Evolutionary conservation across 495 filamentous ascomycete genomes (phyloP).

Genomic region (Aspergillus panamensis): DNA sequence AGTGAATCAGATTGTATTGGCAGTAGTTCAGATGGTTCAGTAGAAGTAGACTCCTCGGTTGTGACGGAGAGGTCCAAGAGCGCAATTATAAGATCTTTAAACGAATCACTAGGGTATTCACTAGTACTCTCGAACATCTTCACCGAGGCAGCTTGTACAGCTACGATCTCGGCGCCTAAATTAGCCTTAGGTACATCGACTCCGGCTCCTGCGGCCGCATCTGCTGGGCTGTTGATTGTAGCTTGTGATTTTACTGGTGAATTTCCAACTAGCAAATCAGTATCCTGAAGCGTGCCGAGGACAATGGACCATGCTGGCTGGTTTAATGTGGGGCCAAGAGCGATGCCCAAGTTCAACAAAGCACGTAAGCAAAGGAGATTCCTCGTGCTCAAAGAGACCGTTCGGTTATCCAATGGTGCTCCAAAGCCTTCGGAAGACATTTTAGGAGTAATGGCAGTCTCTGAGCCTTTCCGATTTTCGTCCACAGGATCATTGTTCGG

Average conservation of each 20-base stretch:
- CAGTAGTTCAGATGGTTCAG: slow-evolving; percentile 24
- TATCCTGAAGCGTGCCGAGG: slow-evolving; percentile 85
- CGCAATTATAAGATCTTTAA: slow-evolving; percentile 71
- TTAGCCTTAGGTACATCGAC: slow-evolving; percentile 55
- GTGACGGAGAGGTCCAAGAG: slow-evolving; percentile 63
- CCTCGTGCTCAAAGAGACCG: slow-evolving; percentile 68
- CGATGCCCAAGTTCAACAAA: slow-evolving; percentile 89
- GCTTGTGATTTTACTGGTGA: slow-evolving; percentile 37
- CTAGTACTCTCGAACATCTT: slow-evolving; percentile 85
- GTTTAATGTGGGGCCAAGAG: slow-evolving; percentile 81
- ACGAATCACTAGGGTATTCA: slow-evolving; percentile 79
- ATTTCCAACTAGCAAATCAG: slow-evolving; percentile 76
- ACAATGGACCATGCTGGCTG: slow-evolving; percentile 80
- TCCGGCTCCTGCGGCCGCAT: slow-evolving; percentile 25
- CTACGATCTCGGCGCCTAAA: slow-evolving; percentile 72
- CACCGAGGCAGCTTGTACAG: slow-evolving; percentile 82
- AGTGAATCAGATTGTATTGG: slow-evolving; percentile 25
- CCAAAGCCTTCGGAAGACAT: slow-evolving; percentile 22
- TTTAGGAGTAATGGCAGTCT: slow-evolving; percentile 21
- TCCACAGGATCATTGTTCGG: slow-evolving; percentile 25
- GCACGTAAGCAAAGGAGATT: slow-evolving; percentile 89
- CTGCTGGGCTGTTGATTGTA: slow-evolving; percentile 29
- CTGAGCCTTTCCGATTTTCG: slow-evolving; percentile 42
- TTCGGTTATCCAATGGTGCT: slow-evolving; percentile 22
- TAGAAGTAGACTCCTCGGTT: slow-evolving; percentile 28